These are phyloP conservation scores for Bifiguratus adelaidae DNA, from an alignment of 192 early-diverging fungal species.

Conservation along the genomic window DNA sequence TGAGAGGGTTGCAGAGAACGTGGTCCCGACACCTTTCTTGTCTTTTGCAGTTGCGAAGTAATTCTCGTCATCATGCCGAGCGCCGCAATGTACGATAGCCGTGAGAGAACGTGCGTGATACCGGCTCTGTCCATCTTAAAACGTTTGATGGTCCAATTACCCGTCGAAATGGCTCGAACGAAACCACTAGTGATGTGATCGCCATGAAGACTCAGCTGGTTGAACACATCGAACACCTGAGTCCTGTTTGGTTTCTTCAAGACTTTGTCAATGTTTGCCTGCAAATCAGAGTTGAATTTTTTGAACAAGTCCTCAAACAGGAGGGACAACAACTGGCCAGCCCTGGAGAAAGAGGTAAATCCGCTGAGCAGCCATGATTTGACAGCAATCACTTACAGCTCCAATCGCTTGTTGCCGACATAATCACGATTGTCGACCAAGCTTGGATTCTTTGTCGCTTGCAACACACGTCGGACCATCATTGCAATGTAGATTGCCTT, in stretches of 20 bases:
- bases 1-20: conserved; percentile 92
- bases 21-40: conserved; percentile 94
- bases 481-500: conserved; percentile 90
- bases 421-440: conserved; percentile 96
- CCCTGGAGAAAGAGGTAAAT: conserved; percentile 30
- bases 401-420: conserved; percentile 95
- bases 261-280: conserved; percentile 84
- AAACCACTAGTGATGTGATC: conserved; percentile 88
- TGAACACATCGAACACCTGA: conserved; percentile 80
- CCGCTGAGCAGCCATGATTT: background rate
- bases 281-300: conserved; percentile 76
- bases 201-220: conserved; percentile 56
- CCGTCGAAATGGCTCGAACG: conserved; percentile 87
- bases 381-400: conserved; percentile 53
- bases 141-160: conserved; percentile 97
- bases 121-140: conserved; percentile 99
- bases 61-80: conserved; percentile 98
- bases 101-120: conserved; percentile 90
- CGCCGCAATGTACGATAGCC: conserved; percentile 88
- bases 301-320: conserved; percentile 99
- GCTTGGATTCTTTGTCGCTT: conserved; percentile 70
- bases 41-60: conserved; percentile 95
- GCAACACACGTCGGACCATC: conserved; percentile 87
- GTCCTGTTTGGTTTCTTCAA: conserved; percentile 83
- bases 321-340: conserved; percentile 86